Evolutionary conservation across 2,329 filamentous ascomycete genomes (phyloP).

Genomic region (Colletotrichum noveboracense): DNA sequence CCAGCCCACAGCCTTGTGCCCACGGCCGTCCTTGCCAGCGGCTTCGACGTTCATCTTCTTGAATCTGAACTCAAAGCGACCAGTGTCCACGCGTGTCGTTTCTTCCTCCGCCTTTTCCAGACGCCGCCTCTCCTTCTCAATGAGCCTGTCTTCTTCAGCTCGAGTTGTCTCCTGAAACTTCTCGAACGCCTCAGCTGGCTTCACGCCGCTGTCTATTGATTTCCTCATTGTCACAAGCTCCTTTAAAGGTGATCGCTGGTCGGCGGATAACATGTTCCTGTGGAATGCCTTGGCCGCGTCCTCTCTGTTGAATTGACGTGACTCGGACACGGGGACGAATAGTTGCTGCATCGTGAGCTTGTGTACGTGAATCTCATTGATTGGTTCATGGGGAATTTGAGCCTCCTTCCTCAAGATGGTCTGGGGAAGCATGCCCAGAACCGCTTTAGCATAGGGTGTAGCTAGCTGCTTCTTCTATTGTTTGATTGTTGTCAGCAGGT

Average conservation of each 20-base stretch:
- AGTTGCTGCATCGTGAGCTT: constrained; percentile 66
- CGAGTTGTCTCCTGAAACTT: constrained; percentile 49
- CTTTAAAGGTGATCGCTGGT: constrained; percentile 66
- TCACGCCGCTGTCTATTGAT: constrained; percentile 44
- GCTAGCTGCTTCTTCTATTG: constrained; percentile 78
- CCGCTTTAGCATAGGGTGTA: constrained; percentile 75
- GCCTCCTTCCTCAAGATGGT: constrained; percentile 52
- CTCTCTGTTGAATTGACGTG: constrained; percentile 65
- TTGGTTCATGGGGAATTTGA: constrained; percentile 55
- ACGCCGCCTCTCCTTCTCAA: constrained; percentile 33
- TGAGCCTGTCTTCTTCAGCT: constrained; percentile 45
- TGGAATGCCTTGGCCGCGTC: constrained; percentile 72
- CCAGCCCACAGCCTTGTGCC: constrained; percentile 60
- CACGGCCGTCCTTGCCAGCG: constrained; percentile 59
- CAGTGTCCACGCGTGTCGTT: constrained; percentile 51
- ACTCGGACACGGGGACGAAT: constrained; percentile 69
- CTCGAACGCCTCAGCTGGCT: constrained; percentile 39
- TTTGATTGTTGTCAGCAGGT: constrained; percentile 24
- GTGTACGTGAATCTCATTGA: constrained; percentile 71
- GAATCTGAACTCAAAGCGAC: constrained; percentile 69
- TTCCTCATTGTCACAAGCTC: constrained; percentile 64
- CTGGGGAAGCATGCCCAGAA: constrained; percentile 80
- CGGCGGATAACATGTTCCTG: constrained; percentile 62
- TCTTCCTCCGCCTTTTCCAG: constrained; percentile 41
- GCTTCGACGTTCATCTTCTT: constrained; percentile 62